These are phyloP conservation scores for Monosporascus ibericus DNA, from an alignment of 2,329 filamentous ascomycete genomes.

Conservation along the genomic window DNA sequence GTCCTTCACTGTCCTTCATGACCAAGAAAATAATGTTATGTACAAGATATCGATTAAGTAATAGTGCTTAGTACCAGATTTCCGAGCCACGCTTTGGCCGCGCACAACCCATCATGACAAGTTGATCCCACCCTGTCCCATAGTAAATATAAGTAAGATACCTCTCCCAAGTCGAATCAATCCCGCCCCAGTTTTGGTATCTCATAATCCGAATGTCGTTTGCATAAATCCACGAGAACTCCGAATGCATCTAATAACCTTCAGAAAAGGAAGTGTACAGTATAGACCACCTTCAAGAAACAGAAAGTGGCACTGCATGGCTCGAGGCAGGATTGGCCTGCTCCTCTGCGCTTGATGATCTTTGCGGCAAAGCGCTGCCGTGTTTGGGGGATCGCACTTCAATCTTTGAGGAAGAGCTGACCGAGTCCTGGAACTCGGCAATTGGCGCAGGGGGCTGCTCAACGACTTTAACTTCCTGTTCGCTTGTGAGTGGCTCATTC, in stretches of 20 bases:
- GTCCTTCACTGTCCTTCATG: not conserved
- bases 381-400: conserved; percentile 9
- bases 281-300: conserved; percentile 9
- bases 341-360: conserved; percentile 6
- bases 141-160: not conserved
- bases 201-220: not conserved
- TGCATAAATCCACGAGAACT: conserved; percentile 6
- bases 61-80: not conserved
- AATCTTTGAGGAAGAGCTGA: conserved; percentile 4
- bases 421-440: conserved; percentile 2
- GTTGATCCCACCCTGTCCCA: not conserved
- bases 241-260: conserved; percentile 16
- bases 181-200: not conserved
- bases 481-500: not conserved
- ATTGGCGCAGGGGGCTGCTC: conserved; percentile 5
- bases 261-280: conserved; percentile 11
- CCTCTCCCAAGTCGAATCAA: not conserved
- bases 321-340: conserved; percentile 8
- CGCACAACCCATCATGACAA: not conserved
- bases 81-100: not conserved
- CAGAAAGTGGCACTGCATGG: conserved; percentile 12
- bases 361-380: conserved; percentile 4
- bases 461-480: not conserved
- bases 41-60: not conserved
- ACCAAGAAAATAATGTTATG: not conserved